Conservation (phyloP, 805 yeast genomes). For the Brettanomyces bruxellensis region DNA sequence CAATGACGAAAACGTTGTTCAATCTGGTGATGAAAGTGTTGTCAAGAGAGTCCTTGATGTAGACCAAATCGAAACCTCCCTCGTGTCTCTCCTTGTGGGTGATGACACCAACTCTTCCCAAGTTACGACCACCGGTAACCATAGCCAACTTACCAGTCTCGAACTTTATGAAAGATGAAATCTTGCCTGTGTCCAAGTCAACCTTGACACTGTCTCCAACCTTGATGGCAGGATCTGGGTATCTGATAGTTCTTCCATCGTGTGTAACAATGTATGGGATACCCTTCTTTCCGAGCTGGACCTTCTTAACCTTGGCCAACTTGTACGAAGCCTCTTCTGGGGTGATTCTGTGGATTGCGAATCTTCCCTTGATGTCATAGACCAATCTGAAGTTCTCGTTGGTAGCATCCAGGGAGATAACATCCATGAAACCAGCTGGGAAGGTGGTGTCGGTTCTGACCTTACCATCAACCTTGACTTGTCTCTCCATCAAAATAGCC, state of each 20-base stretch:
- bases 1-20: conserved; percentile 86
- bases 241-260: conserved; percentile 99
- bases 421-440: conserved; percentile 99
- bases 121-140: conserved; percentile 97
- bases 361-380: conserved; percentile 98
- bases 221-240: conserved; percentile 96
- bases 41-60: conserved; percentile 90
- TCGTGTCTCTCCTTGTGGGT: conserved; percentile 96
- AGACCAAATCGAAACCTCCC: conserved; percentile 97
- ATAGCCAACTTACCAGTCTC: conserved; percentile 88
- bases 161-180: conserved; percentile 79
- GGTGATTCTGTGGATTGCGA: conserved; percentile 98
- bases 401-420: conserved; percentile 93
- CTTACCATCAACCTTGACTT: conserved; percentile 97
- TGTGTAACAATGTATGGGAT: conserved; percentile 98
- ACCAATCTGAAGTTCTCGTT: conserved; percentile 99
- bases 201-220: conserved; percentile 97
- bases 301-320: conserved; percentile 96
- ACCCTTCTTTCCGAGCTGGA: conserved; percentile 97
- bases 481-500: conserved; percentile 97
- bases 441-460: conserved; percentile 97
- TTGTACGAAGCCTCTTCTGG: conserved; percentile 98
- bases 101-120: conserved; percentile 96
- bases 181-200: conserved; percentile 94
- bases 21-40: conserved; percentile 95